These are phyloP conservation scores for Spinacia oleracea DNA, from an alignment of 179 eudicot species.

Conservation along the genomic window DNA sequence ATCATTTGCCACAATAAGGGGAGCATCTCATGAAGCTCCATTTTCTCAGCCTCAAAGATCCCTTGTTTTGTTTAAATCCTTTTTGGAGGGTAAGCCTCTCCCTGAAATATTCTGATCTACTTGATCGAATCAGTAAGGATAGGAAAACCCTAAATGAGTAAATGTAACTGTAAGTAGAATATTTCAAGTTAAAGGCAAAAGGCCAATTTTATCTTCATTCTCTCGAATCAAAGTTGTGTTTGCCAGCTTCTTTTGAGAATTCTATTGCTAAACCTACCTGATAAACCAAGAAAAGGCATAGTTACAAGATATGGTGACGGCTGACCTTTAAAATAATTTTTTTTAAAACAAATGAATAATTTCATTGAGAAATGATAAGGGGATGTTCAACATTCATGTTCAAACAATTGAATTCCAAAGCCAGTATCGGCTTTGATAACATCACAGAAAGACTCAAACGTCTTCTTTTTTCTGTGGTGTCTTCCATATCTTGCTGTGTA, in stretches of 20 bases:
- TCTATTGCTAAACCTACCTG: background rate
- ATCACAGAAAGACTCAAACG: constrained; percentile 59
- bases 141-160: background rate
- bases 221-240: background rate
- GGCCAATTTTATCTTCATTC: background rate
- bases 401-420: constrained; percentile 71
- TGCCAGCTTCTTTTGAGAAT: background rate
- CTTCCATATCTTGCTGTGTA: constrained; percentile 18
- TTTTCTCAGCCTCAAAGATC: constrained; percentile 88
- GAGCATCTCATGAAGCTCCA: constrained; percentile 90
- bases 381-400: constrained; percentile 85
- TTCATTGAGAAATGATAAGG: constrained; percentile 37
- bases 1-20: constrained; percentile 87
- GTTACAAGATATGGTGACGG: background rate
- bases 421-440: constrained; percentile 86
- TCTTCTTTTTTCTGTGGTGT: constrained; percentile 34
- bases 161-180: constrained; percentile 3
- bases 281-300: background rate
- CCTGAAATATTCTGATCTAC: constrained; percentile 41
- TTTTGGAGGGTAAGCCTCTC: constrained; percentile 60
- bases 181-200: background rate
- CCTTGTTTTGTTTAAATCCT: constrained; percentile 73
- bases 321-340: no score
- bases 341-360: no score
- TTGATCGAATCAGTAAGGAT: background rate